Evolutionary conservation across 208 protist species (phyloP).

Genomic region (Trichomonas gallinae): DNA sequence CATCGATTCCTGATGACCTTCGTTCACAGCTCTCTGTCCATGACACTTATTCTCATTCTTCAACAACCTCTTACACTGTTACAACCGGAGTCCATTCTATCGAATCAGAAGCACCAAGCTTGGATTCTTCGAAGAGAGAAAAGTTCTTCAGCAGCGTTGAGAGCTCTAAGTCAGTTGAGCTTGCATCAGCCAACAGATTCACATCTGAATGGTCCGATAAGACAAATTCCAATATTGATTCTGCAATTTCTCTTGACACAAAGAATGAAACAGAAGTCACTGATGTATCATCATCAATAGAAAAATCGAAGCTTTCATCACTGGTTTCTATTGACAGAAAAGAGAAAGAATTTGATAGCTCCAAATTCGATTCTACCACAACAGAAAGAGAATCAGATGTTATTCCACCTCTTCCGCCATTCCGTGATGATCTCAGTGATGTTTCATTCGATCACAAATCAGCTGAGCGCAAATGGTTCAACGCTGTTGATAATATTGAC

Average conservation of each 20-base stretch:
- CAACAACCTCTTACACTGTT: neutral
- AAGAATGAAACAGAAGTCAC: neutral
- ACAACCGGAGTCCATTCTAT: neutral
- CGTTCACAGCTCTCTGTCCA: neutral
- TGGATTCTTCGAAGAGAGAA: neutral
- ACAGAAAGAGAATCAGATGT: neutral
- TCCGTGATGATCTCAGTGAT: neutral
- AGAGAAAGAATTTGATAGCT: neutral
- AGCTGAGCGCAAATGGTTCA: neutral
- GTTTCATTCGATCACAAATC: neutral
- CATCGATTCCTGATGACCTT: neutral
- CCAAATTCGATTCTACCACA: neutral
- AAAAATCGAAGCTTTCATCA: neutral
- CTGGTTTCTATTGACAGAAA: neutral
- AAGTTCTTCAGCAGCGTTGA: neutral
- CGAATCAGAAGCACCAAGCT: no score
- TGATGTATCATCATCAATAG: neutral
- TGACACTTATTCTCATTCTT: neutral
- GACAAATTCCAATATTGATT: neutral
- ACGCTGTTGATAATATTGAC: neutral
- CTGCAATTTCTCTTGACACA: neutral
- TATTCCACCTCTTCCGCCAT: neutral
- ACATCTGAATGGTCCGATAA: neutral
- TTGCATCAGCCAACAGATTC: neutral
- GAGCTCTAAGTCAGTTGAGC: neutral